Evolutionary conservation across 2,329 filamentous ascomycete species (phyloP), one percentile per base, ranked within the genome.

Genomic region (Ophiostoma piceae): DNA sequence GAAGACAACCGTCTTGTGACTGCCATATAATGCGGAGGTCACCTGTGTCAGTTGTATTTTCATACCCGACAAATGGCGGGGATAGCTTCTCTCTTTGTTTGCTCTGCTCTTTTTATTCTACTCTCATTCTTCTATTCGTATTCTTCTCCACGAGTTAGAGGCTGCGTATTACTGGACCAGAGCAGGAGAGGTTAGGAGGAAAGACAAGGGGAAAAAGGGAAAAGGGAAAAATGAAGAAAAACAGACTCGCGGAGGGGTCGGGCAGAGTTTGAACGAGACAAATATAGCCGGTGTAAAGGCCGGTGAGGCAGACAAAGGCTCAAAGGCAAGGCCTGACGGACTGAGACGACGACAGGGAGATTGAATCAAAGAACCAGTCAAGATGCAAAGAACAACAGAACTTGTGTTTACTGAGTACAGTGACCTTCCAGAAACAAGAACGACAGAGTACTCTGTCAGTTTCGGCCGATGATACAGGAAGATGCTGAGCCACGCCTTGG

Each of bases 251-350:
- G 47, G 47, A 51, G 47, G 51, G n/a, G n/a, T 14, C n/a, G 51
- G 51, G 3, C 22, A 57, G 9, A 29, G 51, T 26, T 57, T 57
- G 51, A 57, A 26, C n/a, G 14, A 57, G 51, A 57, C 51, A 62
- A 26, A 32, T 32, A 35, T 32, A 32, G 57, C 57, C 57, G 57
- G 57, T 62, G n/a, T 62, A 62, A 62, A 62, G 57, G 57, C 57
- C 57, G 57, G 26, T 35, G 22, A 26, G n/a, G 3, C 9, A 5
- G 51, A 29, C 51, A 57, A 57, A 57, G 51, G 16, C 35, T 12
- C 51, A 57, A 57, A 57, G 51, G 16, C 35, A 35, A 35, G 26
- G 51, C 8, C 51, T n/a, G 47, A 22, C 26, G 22, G 51, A 26
- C 51, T 51, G 22, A 57, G 51, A 57, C n/a, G 51, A 9, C 26